phyloP scores from a whole-genome alignment of 1,284 basidiomycete species.

The Leccinum subfulvum region DNA sequence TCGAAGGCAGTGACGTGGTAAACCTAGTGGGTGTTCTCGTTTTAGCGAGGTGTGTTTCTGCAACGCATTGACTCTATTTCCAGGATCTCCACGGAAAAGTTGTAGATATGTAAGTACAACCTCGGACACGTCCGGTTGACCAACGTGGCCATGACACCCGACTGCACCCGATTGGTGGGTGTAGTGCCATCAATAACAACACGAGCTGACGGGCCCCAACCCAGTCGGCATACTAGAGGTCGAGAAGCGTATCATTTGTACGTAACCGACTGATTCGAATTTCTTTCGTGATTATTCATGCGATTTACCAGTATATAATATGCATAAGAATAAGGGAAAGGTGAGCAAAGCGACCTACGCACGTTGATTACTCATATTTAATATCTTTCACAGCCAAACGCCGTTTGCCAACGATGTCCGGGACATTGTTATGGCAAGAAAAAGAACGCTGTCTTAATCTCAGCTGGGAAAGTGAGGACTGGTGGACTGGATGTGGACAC shows the following conservation, averaged over 20 bases:
- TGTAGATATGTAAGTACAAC: conserved; percentile 50
- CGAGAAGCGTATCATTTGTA: conserved; percentile 76
- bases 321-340: conserved; percentile 65
- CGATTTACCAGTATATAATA: conserved; percentile 60
- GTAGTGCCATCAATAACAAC: conserved; percentile 62
- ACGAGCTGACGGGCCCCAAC: conserved; percentile 62
- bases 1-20: conserved; percentile 50
- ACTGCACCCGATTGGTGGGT: conserved; percentile 62
- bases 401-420: conserved; percentile 78
- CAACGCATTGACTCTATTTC: conserved; percentile 17
- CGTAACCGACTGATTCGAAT: conserved; percentile 21
- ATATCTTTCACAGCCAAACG: conserved; percentile 52
- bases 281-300: conserved; percentile 2
- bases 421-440: conserved; percentile 64
- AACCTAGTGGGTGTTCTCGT: conserved; percentile 41
- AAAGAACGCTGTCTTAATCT: conserved; percentile 64
- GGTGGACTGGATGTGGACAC: not conserved
- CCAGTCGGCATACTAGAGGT: conserved; percentile 64
- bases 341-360: conserved; percentile 39
- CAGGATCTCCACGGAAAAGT: conserved; percentile 61
- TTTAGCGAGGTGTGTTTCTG: conserved; percentile 11
- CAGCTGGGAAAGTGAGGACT: conserved; percentile 51
- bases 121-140: conserved; percentile 68
- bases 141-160: conserved; percentile 72
- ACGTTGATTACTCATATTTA: conserved; percentile 4